A percentile compares a stretch with the other conserved stretches of the same genome.
Evolutionary conservation across 371 early-diverging fungal genomes (phyloP).

Genomic region (Fennellomyces sp.): DNA sequence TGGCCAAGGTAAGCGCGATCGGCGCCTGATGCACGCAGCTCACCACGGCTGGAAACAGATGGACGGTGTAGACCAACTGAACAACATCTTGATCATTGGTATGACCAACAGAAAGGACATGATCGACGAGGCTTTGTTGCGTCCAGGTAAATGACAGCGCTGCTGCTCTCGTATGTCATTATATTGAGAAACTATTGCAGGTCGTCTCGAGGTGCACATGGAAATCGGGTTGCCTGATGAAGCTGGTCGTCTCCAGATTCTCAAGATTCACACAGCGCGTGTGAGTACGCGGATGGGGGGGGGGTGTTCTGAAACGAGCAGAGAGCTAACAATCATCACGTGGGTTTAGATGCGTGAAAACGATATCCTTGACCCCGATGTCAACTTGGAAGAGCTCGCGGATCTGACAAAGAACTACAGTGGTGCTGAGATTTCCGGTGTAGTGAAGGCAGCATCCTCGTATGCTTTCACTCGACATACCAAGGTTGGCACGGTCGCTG

Average conservation of each 20-base stretch:
- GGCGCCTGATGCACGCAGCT: too few relatives aligned
- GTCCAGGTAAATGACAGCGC: constrained; percentile 77
- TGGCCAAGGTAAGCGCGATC: constrained; percentile 80
- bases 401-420: constrained; percentile 98
- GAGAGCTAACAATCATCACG: background rate
- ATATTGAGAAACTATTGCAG: too few relatives aligned
- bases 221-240: constrained; percentile 96
- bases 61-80: constrained; percentile 98
- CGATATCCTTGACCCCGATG: constrained; percentile 86
- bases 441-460: constrained; percentile 98
- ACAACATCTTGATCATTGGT: constrained; percentile 97
- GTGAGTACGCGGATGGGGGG: constrained; percentile 26
- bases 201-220: constrained; percentile 97
- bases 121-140: constrained; percentile 97
- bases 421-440: constrained; percentile 99
- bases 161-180: too few relatives aligned
- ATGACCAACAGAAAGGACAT: constrained; percentile 99
- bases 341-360: constrained; percentile 83
- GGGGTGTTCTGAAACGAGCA: background rate
- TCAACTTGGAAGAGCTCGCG: constrained; percentile 90
- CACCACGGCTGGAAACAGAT: too few relatives aligned
- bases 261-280: constrained; percentile 92
- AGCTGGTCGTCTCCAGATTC: constrained; percentile 88
- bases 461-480: constrained; percentile 99
- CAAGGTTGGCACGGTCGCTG: constrained; percentile 83